phyloP scores from a whole-genome alignment of 345 rosid species.

The Triadica sebifera region DNA sequence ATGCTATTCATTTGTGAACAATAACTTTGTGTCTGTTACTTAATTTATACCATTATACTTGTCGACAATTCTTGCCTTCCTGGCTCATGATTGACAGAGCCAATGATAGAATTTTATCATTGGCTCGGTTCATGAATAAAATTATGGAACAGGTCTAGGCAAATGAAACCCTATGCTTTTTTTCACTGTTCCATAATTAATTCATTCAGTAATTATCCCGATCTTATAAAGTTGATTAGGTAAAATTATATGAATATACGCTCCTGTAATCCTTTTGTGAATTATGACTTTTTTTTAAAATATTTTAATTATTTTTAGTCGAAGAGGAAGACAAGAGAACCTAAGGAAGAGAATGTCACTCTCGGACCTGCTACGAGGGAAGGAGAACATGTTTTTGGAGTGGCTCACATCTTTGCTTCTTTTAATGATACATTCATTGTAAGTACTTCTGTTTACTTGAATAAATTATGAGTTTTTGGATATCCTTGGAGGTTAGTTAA shows the following conservation, averaged over 20 bases:
- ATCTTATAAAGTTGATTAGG: background rate
- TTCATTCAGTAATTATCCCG: background rate
- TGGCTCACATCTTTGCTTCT: constrained; percentile 84
- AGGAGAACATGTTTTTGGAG: constrained; percentile 81
- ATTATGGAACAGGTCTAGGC: too few species aligned
- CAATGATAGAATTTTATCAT: too few species aligned
- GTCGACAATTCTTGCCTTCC: too few species aligned
- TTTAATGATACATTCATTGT: constrained; percentile 93
- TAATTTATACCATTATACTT: too few species aligned
- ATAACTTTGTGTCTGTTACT: background rate
- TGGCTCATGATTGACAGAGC: background rate
- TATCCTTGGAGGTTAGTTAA: too few species aligned
- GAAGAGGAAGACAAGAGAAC: constrained; percentile 68
- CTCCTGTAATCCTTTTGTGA: too few species aligned
- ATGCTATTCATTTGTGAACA: too few species aligned
- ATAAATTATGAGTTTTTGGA: background rate
- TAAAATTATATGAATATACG: background rate
- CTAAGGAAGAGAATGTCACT: constrained; percentile 77
- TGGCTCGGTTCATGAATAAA: too few species aligned
- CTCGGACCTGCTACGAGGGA: constrained; percentile 78
- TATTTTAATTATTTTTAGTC: constrained; percentile 63
- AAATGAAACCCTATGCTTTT: too few species aligned
- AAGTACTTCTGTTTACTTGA: constrained; percentile 16
- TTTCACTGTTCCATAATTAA: background rate
- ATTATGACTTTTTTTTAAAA: background rate